Evolutionary conservation across 1,139 yeast genomes (phyloP), one percentile per base, ranked within the genome.

Genomic region (Chernovozyma sophiae-reginae): DNA sequence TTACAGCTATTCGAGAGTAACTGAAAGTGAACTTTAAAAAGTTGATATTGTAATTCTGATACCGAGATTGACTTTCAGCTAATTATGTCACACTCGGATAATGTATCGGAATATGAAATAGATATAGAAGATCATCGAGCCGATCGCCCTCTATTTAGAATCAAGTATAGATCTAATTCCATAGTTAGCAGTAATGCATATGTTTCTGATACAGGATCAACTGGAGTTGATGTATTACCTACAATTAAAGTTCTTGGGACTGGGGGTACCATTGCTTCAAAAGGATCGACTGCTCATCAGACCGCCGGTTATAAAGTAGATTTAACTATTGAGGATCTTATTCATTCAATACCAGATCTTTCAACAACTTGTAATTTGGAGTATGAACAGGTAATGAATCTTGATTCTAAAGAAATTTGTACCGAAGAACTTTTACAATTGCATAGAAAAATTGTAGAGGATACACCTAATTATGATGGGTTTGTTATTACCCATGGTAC

Each of bases 181-280:
- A 35, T 46, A 6, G 38, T 44, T 2, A 49, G 55, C 25, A 44
- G 37, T 15, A 33, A 28, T 32, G 8, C 15, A 6, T 20, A 20
- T 10, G 29, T 35, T 13, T 39, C 39, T 12, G 46, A 40, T 13
- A 25, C 27, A 7, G 20, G 30, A 26, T 27, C 17, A 45, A 15
- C 47, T 51, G 43, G 49, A 15, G 42, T 33, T 24, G 50, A 44
- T 5, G 38, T 43, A 22, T 45, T 67, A 30, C 78, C 78, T 2
- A 54, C 55, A 4, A 62, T 81, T 35, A 80, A 80, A 46, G 77
- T 81, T 17, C 59, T 81, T 25, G 87, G 86, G 2, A 81, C 87
- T 1, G 87, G 87, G 8, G 87, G 87, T 12, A 81, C 87, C 3
- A 81, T 81, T 46, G 86, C 86, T 1, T 77, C 86, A 1, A 79